Percentiles rank a stretch among this genome's conserved stretches.
Conservation (phyloP, 2,329 filamentous ascomycete species). For the Neospermospora avenae region DNA sequence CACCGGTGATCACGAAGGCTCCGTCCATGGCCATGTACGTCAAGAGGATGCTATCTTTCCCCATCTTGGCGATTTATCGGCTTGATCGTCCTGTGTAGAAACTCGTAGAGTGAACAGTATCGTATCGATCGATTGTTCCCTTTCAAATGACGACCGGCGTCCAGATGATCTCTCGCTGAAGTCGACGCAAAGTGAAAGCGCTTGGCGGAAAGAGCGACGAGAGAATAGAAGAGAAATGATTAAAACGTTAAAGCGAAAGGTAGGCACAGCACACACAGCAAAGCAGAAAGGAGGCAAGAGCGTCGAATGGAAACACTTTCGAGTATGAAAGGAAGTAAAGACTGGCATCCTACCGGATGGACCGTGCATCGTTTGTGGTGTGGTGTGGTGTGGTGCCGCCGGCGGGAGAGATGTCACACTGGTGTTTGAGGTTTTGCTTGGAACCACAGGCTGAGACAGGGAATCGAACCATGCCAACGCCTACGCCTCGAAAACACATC, state of each 20-base stretch:
- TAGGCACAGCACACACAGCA: constrained; percentile 1
- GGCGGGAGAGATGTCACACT: background rate
- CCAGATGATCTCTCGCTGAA: constrained; percentile 19
- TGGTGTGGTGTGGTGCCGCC: background rate
- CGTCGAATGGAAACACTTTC: constrained; percentile 27
- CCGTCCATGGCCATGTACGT: constrained; percentile 49
- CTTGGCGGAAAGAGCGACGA: constrained; percentile 11
- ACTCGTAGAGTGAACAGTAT: background rate
- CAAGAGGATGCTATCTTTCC: constrained; percentile 47
- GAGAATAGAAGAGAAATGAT: constrained; percentile 11
- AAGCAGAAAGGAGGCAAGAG: constrained; percentile 9
- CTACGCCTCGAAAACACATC: background rate
- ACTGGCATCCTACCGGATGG: background rate
- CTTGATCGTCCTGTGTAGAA: background rate
- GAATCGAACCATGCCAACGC: constrained; percentile 1
- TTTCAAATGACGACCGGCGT: constrained; percentile 33
- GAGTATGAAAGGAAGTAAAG: constrained; percentile 7
- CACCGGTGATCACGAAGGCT: constrained; percentile 50
- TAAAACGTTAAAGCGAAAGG: constrained; percentile 19
- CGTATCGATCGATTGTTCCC: constrained; percentile 7
- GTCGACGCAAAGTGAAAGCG: constrained; percentile 12
- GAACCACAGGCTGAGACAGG: constrained; percentile 20
- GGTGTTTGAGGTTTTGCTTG: constrained; percentile 28
- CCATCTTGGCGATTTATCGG: constrained; percentile 38
- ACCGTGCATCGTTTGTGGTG: constrained; percentile 13